These are phyloP conservation scores for Debaryomycetaceae sp. DNA, from an alignment of 1,139 yeast species.

Conservation along the genomic window DNA sequence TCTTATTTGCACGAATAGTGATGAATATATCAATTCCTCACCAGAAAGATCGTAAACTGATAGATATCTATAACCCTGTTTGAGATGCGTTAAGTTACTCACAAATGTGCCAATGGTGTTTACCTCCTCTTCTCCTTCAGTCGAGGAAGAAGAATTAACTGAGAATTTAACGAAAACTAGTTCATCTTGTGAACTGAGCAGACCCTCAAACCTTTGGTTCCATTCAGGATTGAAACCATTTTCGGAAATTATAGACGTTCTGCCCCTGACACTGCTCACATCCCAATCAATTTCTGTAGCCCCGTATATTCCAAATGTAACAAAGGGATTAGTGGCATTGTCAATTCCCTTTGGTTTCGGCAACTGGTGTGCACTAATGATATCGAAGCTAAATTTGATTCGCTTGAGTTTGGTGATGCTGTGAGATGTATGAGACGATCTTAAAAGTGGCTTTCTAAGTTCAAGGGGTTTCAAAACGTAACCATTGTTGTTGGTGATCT, in stretches of 20 bases:
- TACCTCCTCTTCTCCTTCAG: conserved; percentile 22
- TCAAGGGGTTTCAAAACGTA: conserved; percentile 70
- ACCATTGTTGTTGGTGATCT: conserved; percentile 57
- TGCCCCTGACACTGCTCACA: conserved; percentile 8
- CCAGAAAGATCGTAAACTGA: conserved; percentile 76
- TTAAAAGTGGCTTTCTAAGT: conserved; percentile 34
- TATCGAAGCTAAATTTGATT: conserved; percentile 32
- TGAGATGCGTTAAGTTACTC: conserved; percentile 52
- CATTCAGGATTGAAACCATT: conserved; percentile 89
- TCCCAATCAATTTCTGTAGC: conserved; percentile 24
- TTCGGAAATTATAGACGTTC: conserved; percentile 39
- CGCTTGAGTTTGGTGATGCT: conserved; percentile 3
- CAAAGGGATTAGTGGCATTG: conserved; percentile 51
- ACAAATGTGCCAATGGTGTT: conserved; percentile 56
- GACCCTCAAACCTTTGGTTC: conserved; percentile 54
- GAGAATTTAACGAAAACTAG: conserved; percentile 34
- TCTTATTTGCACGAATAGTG: conserved; percentile 57
- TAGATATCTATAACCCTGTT: conserved; percentile 76
- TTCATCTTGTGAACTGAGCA: conserved; percentile 32
- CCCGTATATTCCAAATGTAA: conserved; percentile 56
- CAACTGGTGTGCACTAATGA: conserved; percentile 83
- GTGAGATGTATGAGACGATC: conserved; percentile 15
- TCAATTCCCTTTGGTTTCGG: conserved; percentile 56
- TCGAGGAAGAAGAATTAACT: conserved; percentile 19
- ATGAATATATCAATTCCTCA: conserved; percentile 76